Percentiles rank a stretch among this genome's conserved stretches.
Evolutionary conservation across 257 asterid genomes (phyloP).

Genomic region (Ophiorrhiza pumila): DNA sequence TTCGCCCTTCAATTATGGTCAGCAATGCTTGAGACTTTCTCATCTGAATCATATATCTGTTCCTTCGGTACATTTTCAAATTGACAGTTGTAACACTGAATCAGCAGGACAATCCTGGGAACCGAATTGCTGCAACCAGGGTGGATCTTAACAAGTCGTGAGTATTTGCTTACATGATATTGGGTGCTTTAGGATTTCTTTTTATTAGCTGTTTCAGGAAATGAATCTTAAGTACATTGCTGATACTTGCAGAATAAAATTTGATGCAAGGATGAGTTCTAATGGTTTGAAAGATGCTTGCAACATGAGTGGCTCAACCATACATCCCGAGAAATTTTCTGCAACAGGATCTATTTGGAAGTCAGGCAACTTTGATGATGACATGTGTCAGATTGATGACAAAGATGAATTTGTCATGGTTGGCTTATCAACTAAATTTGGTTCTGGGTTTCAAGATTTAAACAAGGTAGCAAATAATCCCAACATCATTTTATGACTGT

Average conservation of each 20-base stretch:
- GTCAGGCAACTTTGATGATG: constrained; percentile 76
- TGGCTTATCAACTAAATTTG: constrained; percentile 54
- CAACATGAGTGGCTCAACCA: constrained; percentile 46
- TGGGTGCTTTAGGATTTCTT: constrained; percentile 4
- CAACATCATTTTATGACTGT: constrained; percentile 10
- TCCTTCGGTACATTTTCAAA: constrained; percentile 7
- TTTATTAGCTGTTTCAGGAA: constrained; percentile 15
- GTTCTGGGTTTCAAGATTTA: constrained; percentile 44
- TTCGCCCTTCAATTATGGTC: constrained; percentile 55
- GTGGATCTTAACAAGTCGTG: constrained; percentile 63
- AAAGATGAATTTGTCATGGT: constrained; percentile 51
- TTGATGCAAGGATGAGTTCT: constrained; percentile 51
- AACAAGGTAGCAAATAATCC: constrained; percentile 58
- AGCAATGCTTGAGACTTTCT: constrained; percentile 34
- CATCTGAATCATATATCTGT: background rate
- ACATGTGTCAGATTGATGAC: constrained; percentile 80
- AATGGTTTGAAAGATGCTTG: constrained; percentile 64
- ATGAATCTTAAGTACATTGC: constrained; percentile 11
- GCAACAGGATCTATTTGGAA: constrained; percentile 58
- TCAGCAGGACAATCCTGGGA: constrained; percentile 62
- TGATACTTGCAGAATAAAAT: constrained; percentile 54
- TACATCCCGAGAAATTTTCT: constrained; percentile 47
- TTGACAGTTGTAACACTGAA: constrained; percentile 20
- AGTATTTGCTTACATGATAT: constrained; percentile 28
- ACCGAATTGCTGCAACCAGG: constrained; percentile 42